phyloP scores from a whole-genome alignment of 148 eudicot genomes.

The Chenopodium album region DNA sequence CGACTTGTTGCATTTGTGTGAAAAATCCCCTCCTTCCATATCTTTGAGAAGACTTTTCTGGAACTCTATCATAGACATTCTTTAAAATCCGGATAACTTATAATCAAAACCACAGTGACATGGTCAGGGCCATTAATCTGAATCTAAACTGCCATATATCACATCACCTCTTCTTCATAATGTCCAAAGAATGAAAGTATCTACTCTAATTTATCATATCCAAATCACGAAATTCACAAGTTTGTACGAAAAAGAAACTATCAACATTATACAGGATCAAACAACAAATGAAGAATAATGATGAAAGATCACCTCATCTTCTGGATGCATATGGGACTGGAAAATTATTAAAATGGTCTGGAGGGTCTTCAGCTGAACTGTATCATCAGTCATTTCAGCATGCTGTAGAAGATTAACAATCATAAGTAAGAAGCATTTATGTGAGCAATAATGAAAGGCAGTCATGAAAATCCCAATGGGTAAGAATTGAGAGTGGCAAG shows the following conservation, averaged over 20 bases:
- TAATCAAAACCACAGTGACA: background rate
- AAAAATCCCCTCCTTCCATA: background rate
- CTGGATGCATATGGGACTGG: constrained; percentile 89
- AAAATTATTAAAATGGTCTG: constrained; percentile 89
- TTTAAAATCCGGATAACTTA: background rate
- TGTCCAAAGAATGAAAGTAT: background rate
- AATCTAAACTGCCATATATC: no score
- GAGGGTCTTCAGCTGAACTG: constrained; percentile 87
- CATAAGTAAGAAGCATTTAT: background rate
- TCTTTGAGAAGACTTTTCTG: background rate
- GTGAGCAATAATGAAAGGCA: constrained; percentile 1
- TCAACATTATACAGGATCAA: background rate
- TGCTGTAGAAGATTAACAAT: constrained; percentile 49
- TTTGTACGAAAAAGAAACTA: background rate
- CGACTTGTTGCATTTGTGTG: background rate
- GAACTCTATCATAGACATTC: background rate
- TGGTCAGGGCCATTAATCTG: background rate
- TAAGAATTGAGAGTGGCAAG: constrained; percentile 3
- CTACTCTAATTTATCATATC: background rate
- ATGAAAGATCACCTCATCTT: constrained; percentile 63
- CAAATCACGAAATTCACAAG: background rate
- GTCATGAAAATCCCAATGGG: background rate
- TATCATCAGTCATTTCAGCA: constrained; percentile 96
- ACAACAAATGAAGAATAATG: constrained; percentile 4
- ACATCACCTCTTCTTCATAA: background rate